phyloP scores from a whole-genome alignment of 2,329 filamentous ascomycete genomes.

The Didymellaceae sp. region DNA sequence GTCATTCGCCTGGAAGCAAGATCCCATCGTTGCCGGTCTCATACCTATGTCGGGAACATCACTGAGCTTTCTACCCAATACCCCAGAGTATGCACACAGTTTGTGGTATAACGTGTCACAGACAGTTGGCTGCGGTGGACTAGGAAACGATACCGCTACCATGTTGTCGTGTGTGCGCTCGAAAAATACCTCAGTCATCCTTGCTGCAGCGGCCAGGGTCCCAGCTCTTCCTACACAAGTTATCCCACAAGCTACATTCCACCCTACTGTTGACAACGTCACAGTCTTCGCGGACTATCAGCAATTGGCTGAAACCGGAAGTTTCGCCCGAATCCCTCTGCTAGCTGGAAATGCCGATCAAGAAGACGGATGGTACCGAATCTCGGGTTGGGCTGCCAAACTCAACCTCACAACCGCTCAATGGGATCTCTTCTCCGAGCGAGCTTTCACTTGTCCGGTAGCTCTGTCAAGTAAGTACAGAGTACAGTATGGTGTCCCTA shows the following conservation, averaged over 20 bases:
- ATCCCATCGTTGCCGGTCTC: slow-evolving; percentile 58
- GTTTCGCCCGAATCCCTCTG: slow-evolving; percentile 34
- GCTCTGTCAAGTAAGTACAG: slow-evolving; percentile 27
- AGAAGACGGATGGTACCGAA: slow-evolving; percentile 37
- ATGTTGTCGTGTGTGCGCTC: slow-evolving; percentile 49
- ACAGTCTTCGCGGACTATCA: slow-evolving; percentile 41
- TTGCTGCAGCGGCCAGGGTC: slow-evolving; percentile 37
- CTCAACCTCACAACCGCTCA: slow-evolving; percentile 30
- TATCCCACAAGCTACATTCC: slow-evolving; percentile 36
- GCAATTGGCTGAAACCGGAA: slow-evolving; percentile 26
- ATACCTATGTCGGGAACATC: slow-evolving; percentile 58
- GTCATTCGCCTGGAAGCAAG: slow-evolving; percentile 55
- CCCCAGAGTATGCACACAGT: slow-evolving; percentile 29
- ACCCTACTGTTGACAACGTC: slow-evolving; percentile 39
- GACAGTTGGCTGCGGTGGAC: slow-evolving; percentile 45
- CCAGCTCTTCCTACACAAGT: slow-evolving; percentile 36
- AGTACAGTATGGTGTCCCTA: slow-evolving; percentile 35
- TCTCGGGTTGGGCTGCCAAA: slow-evolving; percentile 31
- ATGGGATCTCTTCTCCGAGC: slow-evolving; percentile 34
- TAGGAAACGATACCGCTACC: slow-evolving; percentile 24
- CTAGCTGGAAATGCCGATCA: slow-evolving; percentile 34
- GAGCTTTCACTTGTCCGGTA: slow-evolving; percentile 35
- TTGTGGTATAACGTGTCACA: slow-evolving; percentile 49
- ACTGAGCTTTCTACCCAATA: slow-evolving; percentile 40
- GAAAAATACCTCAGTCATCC: slow-evolving; percentile 27